phyloP scores from a whole-genome alignment of 805 yeast species.

The Myxozyma neglecta region DNA sequence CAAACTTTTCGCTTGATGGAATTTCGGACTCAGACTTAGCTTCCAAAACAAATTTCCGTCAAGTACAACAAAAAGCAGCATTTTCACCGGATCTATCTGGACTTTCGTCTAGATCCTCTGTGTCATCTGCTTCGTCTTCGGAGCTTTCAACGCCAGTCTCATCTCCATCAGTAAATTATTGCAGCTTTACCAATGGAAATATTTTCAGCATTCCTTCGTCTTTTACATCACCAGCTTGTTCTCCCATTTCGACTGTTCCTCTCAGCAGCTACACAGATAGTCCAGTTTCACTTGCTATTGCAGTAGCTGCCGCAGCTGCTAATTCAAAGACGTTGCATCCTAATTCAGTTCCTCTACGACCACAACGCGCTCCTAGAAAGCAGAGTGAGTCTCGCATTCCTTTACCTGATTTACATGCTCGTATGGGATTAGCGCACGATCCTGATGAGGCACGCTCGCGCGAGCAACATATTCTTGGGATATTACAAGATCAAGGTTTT shows the following conservation, averaged over 20 bases:
- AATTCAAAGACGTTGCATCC: background rate
- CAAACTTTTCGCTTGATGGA: background rate
- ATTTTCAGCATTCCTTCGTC: conserved; percentile 1
- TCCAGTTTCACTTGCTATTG: background rate
- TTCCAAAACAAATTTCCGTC: background rate
- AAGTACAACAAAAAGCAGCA: background rate
- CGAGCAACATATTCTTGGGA: conserved; percentile 43
- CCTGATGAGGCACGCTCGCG: conserved; percentile 43
- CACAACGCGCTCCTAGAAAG: conserved; percentile 33
- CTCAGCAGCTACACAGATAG: background rate
- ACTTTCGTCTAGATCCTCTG: conserved; percentile 11
- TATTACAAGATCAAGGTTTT: conserved; percentile 57
- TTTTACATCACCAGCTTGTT: conserved; percentile 8
- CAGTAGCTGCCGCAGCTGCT: background rate
- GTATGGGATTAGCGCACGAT: conserved; percentile 44
- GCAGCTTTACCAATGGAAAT: conserved; percentile 4
- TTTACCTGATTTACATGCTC: conserved; percentile 40
- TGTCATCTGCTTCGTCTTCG: conserved; percentile 22
- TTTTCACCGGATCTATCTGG: conserved; percentile 13
- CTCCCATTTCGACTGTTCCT: background rate
- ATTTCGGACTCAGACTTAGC: conserved; percentile 3
- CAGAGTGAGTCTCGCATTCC: conserved; percentile 44
- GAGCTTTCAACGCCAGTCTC: conserved; percentile 30
- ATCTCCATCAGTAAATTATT: conserved; percentile 24
- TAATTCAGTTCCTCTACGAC: background rate